A percentile compares a stretch with the other conserved stretches of the same genome.
phyloP scores from a whole-genome alignment of 78 protist genomes.

The Goniomonas avonlea region DNA sequence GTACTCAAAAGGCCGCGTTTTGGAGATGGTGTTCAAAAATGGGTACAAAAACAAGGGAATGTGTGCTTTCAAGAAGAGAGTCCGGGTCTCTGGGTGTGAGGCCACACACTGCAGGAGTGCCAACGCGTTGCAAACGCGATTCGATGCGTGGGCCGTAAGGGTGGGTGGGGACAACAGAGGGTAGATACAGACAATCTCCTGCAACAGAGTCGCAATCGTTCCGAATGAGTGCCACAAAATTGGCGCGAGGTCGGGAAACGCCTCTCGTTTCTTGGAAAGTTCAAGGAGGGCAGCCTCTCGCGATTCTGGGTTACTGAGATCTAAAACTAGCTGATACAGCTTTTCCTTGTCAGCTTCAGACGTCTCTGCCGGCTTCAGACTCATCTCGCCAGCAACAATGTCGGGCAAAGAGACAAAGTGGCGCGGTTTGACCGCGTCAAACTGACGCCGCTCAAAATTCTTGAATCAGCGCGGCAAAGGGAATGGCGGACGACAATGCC shows the following conservation, averaged over 20 bases:
- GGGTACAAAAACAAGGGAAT: constrained; percentile 96
- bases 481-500: too few species aligned
- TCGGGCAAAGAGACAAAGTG: too few species aligned
- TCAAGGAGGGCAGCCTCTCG: constrained; percentile 88
- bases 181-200: constrained; percentile 87
- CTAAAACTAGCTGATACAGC: not conserved
- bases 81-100: constrained; percentile 93
- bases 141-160: constrained; percentile 81
- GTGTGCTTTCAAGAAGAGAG: constrained; percentile 89
- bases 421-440: too few species aligned
- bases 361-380: too few species aligned
- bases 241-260: constrained; percentile 90
- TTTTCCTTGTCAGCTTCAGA: constrained; percentile 26
- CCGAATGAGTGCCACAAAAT: constrained; percentile 91
- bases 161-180: constrained; percentile 89
- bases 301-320: constrained; percentile 28
- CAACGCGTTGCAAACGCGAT: constrained; percentile 93
- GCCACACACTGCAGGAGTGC: constrained; percentile 97
- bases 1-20: constrained; percentile 91
- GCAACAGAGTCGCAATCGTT: constrained; percentile 87
- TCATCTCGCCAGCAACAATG: too few species aligned
- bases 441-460: too few species aligned
- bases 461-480: too few species aligned
- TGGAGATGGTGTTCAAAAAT: constrained; percentile 86
- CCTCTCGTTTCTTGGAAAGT: constrained; percentile 84